Evolutionary conservation across 129 eudicot species (phyloP), one percentile per base, ranked within the genome.

Genomic region (Tanacetum coccineum): DNA sequence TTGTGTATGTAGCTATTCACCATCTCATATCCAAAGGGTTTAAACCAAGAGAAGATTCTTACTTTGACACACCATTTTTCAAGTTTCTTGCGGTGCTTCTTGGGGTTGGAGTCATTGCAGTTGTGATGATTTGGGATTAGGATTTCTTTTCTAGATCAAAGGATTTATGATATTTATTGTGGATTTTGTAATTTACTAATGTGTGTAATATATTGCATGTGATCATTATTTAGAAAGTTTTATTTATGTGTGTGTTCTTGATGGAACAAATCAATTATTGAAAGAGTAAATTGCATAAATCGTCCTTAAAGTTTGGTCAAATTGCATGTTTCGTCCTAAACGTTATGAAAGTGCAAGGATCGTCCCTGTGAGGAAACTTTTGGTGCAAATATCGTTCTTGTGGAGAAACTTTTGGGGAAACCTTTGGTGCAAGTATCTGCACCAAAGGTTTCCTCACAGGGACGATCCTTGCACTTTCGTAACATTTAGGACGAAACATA

Each of bases 61-160:
- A 81, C 71, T 81, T 79, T 57, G 89, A 88, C 64, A 78, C 91
- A 60, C 95, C 96, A 10, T 85, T 88, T 59, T 84, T 69, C 77
- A 91, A 82, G 90, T 88, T 91, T 55, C 75, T 83, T 26, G 88
- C 96, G 50, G 93, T 91, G 79, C 76, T 86, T 68, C 70, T 85
- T 51, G 98, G 98, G 13, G 91, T 88, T 17, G 84, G 81, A 21
- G 76, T 84, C 45, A 84, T 92, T 3, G 85, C 91, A n/a, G 87
- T 92, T 73, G 98, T 89, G n/a, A 85, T 88, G 85, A 76, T 84
- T 54, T 92, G 95, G 86, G 84, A 85, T 70, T 87, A 80, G 68
- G 26, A 6, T 14, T 4, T 17, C 3, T 52, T 12, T 22, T 8
- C 46, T 10, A 36, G 42, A 36, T 6, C 7, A 36, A 36, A 73